These are phyloP conservation scores for Salix suchowensis DNA, from an alignment of 345 rosid species.

Conservation along the genomic window DNA sequence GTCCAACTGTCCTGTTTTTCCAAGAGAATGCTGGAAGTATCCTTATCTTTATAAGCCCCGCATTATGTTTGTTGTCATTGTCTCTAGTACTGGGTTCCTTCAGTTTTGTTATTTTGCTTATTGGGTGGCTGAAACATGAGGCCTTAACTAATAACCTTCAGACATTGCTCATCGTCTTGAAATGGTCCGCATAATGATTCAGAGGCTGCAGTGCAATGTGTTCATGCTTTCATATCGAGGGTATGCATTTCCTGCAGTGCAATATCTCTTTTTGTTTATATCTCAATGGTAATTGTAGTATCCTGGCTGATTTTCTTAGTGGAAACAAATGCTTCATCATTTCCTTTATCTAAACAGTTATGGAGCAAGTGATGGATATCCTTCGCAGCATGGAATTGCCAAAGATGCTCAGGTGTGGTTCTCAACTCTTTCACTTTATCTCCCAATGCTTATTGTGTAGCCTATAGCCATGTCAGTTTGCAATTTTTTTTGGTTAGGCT, in stretches of 20 bases:
- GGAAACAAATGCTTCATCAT: conserved; percentile 20
- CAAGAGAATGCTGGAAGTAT: conserved; percentile 99
- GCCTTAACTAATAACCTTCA: conserved; percentile 51
- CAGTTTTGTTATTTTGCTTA: conserved; percentile 7
- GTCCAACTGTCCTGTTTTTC: conserved; percentile 93
- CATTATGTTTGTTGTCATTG: background rate
- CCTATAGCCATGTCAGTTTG: conserved; percentile 6
- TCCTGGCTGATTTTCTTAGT: conserved; percentile 13
- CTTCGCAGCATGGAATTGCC: conserved; percentile 87
- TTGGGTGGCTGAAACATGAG: conserved; percentile 7
- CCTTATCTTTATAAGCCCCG: conserved; percentile 29
- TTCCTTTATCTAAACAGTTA: conserved; percentile 44
- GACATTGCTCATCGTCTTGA: conserved; percentile 99
- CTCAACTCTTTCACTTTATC: conserved; percentile 1
- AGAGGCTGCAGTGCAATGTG: conserved; percentile 81
- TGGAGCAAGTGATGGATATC: conserved; percentile 94
- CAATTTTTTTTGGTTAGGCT: conserved; percentile 51
- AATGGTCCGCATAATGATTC: conserved; percentile 86
- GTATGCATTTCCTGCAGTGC: conserved; percentile 33
- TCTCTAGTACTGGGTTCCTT: background rate
- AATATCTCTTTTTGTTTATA: background rate
- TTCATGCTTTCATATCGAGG: conserved; percentile 99
- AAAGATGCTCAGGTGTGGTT: conserved; percentile 83
- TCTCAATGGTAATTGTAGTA: conserved; percentile 1
- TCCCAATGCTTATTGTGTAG: conserved; percentile 8